Evolutionary conservation across 2,329 filamentous ascomycete genomes (phyloP), one percentile per base, ranked within the genome.

Genomic region (Nemania sp.): DNA sequence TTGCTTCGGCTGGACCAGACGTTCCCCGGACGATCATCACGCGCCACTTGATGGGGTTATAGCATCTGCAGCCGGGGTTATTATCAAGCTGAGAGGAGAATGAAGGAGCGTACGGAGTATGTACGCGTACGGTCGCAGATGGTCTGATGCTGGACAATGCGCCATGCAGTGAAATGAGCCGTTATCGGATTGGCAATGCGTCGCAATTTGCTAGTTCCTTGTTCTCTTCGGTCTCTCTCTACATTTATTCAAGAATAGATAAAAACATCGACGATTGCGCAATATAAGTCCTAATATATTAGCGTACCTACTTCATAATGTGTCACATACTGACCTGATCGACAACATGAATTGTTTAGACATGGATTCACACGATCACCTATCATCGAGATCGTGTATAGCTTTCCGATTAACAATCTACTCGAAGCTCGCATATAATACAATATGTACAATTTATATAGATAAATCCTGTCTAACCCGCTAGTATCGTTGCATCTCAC

Each of bases 11-110:
- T 34, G 37, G 41, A 31, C 46, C 22, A 9, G 15, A 37, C 22
- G 42, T 39, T 55, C 47, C 47, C 36, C 36, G 9, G 42, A 47
- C 40, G 47, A 55, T 55, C 47, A 26, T 44, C 52, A 37, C 47
- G 31, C 52, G 52, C 41, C 52, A 36, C 17, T 14, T 15, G 41
- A 42, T 31, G 31, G 26, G 28, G 39, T 19, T 44, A 15, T 22
- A 3, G 44, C 19, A 30, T 15, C n/a, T 12, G 8, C 26, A 31
- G 26, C 33, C 17, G 33, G 30, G 34, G 37, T 22, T 23, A 42
- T 41, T 36, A 20, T 40, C 33, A 42, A 34, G 5, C 22, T 19
- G 41, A 41, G 51, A 39, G 24, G 23, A 23, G 33, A 22, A 30
- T 11, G 12, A 39, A 37, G 9, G 23, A 7, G 9, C 12, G n/a